Evolutionary conservation across 2,329 filamentous ascomycete species (phyloP), one percentile per base, ranked within the genome.

Genomic region (Tympanopsis confertula): DNA sequence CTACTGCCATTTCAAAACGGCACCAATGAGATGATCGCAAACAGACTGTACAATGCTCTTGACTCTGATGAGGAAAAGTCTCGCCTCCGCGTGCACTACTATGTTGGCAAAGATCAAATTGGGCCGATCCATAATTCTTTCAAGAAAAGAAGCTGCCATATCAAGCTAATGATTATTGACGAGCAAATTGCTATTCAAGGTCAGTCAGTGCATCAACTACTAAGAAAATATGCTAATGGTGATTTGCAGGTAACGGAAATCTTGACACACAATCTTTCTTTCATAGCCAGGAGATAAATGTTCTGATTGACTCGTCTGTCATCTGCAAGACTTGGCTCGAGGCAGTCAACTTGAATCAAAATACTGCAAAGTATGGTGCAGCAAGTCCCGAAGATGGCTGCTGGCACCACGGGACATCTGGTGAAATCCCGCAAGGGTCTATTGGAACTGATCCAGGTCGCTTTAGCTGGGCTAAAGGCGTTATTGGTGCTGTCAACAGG

Each of bases 201-300:
- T 33, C 7, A 10, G 15, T 33, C n/a, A n/a, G n/a, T n/a, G n/a
- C n/a, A n/a, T n/a, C n/a, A n/a, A n/a, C n/a, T n/a, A n/a, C n/a
- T n/a, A n/a, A n/a, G n/a, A n/a, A n/a, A n/a, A n/a, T n/a, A n/a
- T n/a, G n/a, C n/a, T n/a, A n/a, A n/a, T n/a, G n/a, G n/a, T n/a
- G n/a, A n/a, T n/a, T n/a, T 32, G 69, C 76, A 52, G 74, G 73
- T 2, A 74, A 68, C 20, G 74, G 73, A 1, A 79, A 78, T 41
- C 69, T 77, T 44, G 74, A 78, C 42, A 78, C 74, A 2, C 74
- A 78, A 47, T 68, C 63, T 10, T 78, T 71, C 65, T 78, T 63
- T 43, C 74, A 78, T 46, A 69, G 63, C 19, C 73, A 78, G 50
- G 74, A 78, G 47, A 66, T 75, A 22, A 78, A 78, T 44, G 54